Evolutionary conservation across 2,329 filamentous ascomycete species (phyloP).

Genomic region (Botrytis galanthina): DNA sequence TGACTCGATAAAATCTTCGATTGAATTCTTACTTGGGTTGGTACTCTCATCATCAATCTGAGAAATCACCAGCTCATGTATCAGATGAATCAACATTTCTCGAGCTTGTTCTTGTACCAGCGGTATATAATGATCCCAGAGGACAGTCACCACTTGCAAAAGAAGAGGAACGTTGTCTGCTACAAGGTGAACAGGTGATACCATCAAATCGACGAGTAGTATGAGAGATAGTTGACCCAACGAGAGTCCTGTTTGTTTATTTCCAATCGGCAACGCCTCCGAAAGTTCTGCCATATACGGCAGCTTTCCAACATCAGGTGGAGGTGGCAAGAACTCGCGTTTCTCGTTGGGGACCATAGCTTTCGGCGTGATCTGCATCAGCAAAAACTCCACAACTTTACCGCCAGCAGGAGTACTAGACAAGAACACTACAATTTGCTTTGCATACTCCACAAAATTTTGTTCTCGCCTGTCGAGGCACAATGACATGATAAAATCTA

Average conservation of each 20-base stretch:
- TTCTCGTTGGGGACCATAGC: conserved; percentile 96
- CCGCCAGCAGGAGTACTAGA: conserved; percentile 82
- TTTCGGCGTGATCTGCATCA: conserved; percentile 88
- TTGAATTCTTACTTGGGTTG: conserved; percentile 62
- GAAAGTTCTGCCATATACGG: conserved; percentile 88
- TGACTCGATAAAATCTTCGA: conserved; percentile 84
- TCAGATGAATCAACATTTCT: conserved; percentile 96
- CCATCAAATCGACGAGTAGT: conserved; percentile 91
- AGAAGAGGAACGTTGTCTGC: conserved; percentile 80
- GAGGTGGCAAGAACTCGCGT: conserved; percentile 63
- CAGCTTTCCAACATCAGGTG: conserved; percentile 69
- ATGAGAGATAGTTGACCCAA: conserved; percentile 91
- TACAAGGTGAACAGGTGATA: conserved; percentile 79
- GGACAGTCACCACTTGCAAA: conserved; percentile 84
- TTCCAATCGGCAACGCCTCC: conserved; percentile 76
- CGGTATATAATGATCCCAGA: conserved; percentile 96
- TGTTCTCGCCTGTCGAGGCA: conserved; percentile 94
- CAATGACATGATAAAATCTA: conserved; percentile 94
- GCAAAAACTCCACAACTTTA: conserved; percentile 89
- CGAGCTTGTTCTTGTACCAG: conserved; percentile 94
- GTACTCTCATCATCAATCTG: conserved; percentile 69
- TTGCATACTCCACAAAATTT: conserved; percentile 96
- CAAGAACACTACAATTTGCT: conserved; percentile 95
- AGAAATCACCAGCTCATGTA: conserved; percentile 89
- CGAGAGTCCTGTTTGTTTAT: conserved; percentile 90